Percentiles rank a stretch among this genome's conserved stretches.
Evolutionary conservation across 78 protist genomes (phyloP).

Genomic region (Dictyostelium capitatum): DNA sequence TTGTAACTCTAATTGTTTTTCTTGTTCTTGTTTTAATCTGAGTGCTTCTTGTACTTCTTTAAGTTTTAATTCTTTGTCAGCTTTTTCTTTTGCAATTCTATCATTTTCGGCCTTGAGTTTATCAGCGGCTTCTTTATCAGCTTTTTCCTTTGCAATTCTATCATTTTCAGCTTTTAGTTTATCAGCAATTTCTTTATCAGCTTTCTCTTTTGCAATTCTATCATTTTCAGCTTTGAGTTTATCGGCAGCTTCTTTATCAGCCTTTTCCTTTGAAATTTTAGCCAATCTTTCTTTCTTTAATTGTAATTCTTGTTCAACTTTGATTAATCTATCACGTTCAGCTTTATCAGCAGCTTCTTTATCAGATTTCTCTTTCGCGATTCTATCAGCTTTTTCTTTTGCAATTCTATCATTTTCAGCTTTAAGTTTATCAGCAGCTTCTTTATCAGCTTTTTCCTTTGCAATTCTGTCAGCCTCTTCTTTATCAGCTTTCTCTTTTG

Average conservation of each 20-base stretch:
- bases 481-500: neutral
- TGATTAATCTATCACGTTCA: no score
- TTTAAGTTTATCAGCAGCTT: neutral
- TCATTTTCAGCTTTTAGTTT: neutral
- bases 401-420: neutral
- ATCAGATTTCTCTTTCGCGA: neutral
- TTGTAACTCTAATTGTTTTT: neutral
- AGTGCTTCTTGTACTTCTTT: neutral
- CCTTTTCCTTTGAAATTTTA: neutral
- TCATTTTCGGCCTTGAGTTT: no score
- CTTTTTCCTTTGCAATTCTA: slow-evolving; percentile 5
- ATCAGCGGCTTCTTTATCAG: no score
- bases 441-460: slow-evolving; percentile 16
- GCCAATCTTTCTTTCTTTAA: neutral
- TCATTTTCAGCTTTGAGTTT: neutral
- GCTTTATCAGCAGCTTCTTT: neutral
- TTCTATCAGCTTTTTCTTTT: neutral
- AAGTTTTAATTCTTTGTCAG: neutral
- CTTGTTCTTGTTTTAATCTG: neutral
- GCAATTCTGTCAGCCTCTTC: slow-evolving; percentile 13
- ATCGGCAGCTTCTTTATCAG: slow-evolving; percentile 3
- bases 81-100: slow-evolving; percentile 8
- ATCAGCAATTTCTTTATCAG: neutral
- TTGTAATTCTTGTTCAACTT: no score
- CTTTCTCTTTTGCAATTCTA: neutral